These are phyloP conservation scores for Trapa incisa DNA, from an alignment of 345 rosid species.

Conservation along the genomic window DNA sequence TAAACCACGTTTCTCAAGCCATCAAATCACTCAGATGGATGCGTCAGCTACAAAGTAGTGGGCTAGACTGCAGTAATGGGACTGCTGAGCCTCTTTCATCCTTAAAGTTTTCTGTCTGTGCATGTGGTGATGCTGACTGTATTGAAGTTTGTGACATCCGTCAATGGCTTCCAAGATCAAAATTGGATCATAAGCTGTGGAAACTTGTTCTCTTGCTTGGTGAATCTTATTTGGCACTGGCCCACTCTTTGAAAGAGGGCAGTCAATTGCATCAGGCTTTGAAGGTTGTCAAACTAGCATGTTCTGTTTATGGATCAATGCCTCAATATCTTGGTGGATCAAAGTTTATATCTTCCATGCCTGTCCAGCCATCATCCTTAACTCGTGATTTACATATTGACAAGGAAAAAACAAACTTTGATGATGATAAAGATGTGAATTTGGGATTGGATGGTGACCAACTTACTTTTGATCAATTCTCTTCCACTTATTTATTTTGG, in stretches of 20 bases:
- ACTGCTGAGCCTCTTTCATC: constrained; percentile 26
- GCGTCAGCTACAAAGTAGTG: constrained; percentile 61
- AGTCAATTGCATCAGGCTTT: constrained; percentile 71
- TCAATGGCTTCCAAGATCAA: constrained; percentile 87
- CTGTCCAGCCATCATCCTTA: constrained; percentile 20
- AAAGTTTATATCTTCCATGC: constrained; percentile 61
- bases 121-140: constrained; percentile 94
- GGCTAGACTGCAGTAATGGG: constrained; percentile 17
- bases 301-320: constrained; percentile 87
- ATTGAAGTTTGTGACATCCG: constrained; percentile 92
- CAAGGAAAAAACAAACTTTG: constrained; percentile 18
- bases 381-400: constrained; percentile 12
- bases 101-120: constrained; percentile 48
- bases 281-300: constrained; percentile 71
- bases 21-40: constrained; percentile 89
- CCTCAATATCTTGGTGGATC: constrained; percentile 63
- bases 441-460: constrained; percentile 22
- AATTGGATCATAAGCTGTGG: constrained; percentile 77
- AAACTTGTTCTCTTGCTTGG: constrained; percentile 93
- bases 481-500: constrained; percentile 70
- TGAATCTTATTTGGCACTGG: constrained; percentile 84
- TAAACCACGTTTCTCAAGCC: constrained; percentile 94
- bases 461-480: constrained; percentile 35
- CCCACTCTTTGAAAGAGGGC: constrained; percentile 74
- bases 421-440: constrained; percentile 23